A percentile compares a stretch with the other conserved stretches of the same genome.
phyloP scores from a whole-genome alignment of 192 early-diverging fungal species.

The Phycomyces nitens region DNA sequence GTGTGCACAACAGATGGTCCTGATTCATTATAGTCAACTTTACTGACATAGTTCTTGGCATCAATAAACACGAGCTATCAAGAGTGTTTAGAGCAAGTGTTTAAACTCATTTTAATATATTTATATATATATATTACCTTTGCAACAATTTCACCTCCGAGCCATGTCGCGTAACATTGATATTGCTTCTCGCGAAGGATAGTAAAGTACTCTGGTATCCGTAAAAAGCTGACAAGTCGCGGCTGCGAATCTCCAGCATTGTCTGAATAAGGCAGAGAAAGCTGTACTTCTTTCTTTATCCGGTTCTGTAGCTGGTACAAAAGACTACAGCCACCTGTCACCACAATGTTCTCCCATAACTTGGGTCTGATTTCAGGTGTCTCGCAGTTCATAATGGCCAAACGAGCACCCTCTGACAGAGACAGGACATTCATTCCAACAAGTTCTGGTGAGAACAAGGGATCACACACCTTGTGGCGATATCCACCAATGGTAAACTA shows the following conservation, averaged over 20 bases:
- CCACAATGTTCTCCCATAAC: constrained; percentile 81
- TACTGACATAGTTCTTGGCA: constrained; percentile 64
- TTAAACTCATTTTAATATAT: no score
- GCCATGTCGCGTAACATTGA: constrained; percentile 59
- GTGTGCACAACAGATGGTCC: constrained; percentile 78
- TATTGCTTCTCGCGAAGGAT: constrained; percentile 66
- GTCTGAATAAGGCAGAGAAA: constrained; percentile 72
- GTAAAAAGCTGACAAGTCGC: constrained; percentile 74
- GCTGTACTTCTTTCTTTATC: constrained; percentile 62
- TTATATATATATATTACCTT: no score
- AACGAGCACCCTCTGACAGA: constrained; percentile 62
- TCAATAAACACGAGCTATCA: constrained; percentile 58
- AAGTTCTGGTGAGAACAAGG: constrained; percentile 70
- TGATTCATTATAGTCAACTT: constrained; percentile 89
- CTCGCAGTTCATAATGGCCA: constrained; percentile 62
- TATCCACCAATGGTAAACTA: constrained; percentile 59
- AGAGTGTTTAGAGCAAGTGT: no score
- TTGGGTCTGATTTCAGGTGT: constrained; percentile 64
- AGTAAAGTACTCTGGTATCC: constrained; percentile 86
- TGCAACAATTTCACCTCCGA: constrained; percentile 85
- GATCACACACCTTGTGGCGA: constrained; percentile 59
- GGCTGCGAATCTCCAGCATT: constrained; percentile 83
- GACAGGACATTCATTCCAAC: constrained; percentile 37
- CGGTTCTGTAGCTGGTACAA: constrained; percentile 61
- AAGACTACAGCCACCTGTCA: constrained; percentile 73